Evolutionary conservation across 306 rosid species (phyloP).

Genomic region (Vachellia pachyceras): DNA sequence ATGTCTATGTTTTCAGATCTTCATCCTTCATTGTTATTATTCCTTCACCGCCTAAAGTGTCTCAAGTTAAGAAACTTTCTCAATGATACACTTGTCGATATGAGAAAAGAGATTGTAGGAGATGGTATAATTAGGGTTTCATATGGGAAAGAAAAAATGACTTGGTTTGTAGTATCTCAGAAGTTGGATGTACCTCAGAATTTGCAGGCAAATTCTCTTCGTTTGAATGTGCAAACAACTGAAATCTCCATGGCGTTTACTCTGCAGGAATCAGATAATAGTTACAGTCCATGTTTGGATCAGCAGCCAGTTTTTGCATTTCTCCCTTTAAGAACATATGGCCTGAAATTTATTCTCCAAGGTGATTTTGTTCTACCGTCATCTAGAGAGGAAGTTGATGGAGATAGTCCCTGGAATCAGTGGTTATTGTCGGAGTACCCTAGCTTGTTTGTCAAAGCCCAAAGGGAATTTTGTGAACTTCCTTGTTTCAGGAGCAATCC

Average conservation of each 20-base stretch:
- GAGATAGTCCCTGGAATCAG: constrained; percentile 95
- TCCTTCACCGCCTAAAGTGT: constrained; percentile 93
- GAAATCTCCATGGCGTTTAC: constrained; percentile 94
- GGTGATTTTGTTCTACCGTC: constrained; percentile 99
- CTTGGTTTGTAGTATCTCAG: constrained; percentile 87
- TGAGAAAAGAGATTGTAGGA: constrained; percentile 82
- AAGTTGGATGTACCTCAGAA: constrained; percentile 70
- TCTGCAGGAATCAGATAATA: constrained; percentile 64
- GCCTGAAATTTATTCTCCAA: constrained; percentile 90
- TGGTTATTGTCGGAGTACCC: constrained; percentile 94
- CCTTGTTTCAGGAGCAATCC: constrained; percentile 73
- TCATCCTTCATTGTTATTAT: constrained; percentile 89
- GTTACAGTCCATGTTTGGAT: constrained; percentile 65
- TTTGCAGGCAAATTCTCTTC: constrained; percentile 61
- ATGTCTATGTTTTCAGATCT: constrained; percentile 87
- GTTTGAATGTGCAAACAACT: constrained; percentile 69
- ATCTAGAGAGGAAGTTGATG: constrained; percentile 98
- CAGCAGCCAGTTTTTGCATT: constrained; percentile 94
- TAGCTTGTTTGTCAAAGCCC: constrained; percentile 77
- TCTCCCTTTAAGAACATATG: constrained; percentile 92
- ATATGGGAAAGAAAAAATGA: constrained; percentile 78
- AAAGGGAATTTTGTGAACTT: constrained; percentile 75
- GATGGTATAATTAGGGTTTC: constrained; percentile 81
- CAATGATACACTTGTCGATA: constrained; percentile 67
- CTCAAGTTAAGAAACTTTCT: constrained; percentile 74